phyloP scores from a whole-genome alignment of 83 land plant species.

The Picea abies region DNA sequence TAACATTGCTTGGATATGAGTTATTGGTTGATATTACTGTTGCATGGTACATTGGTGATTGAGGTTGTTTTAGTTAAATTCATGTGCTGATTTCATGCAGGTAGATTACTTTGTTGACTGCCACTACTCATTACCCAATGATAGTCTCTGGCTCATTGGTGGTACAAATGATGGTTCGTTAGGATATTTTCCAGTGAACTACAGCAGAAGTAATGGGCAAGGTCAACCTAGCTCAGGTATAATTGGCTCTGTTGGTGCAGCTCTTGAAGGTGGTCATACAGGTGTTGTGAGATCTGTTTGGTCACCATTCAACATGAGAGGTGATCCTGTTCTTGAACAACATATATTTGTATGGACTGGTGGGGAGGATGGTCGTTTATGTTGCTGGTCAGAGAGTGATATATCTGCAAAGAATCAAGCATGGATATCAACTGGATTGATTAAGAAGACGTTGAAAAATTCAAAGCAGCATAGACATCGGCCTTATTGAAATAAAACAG shows the following conservation, averaged over 20 bases:
- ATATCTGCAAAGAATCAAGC: constrained; percentile 42
- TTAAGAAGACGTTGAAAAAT: constrained; percentile 34
- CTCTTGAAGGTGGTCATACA: constrained; percentile 82
- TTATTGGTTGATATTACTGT: background rate
- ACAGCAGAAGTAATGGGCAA: constrained; percentile 11
- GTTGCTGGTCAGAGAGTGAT: constrained; percentile 82
- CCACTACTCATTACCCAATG: constrained; percentile 56
- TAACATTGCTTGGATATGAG: background rate
- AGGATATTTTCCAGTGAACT: constrained; percentile 82
- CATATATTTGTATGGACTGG: constrained; percentile 95
- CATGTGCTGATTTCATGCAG: constrained; percentile 32
- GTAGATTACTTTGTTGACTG: constrained; percentile 94
- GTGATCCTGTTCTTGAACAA: constrained; percentile 7
- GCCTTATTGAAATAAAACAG: constrained; percentile 44
- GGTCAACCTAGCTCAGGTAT: constrained; percentile 22
- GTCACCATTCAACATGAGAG: constrained; percentile 36
- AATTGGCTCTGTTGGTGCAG: constrained; percentile 80
- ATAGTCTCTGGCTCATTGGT: constrained; percentile 82
- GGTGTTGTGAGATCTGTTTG: constrained; percentile 78
- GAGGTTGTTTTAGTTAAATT: background rate
- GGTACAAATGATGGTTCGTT: constrained; percentile 82
- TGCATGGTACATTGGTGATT: background rate
- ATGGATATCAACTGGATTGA: constrained; percentile 78
- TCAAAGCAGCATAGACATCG: constrained; percentile 46
- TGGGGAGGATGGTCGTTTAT: constrained; percentile 95